Conservation (phyloP, 192 early-diverging fungal species). For the Phlyctochytrium arcticum region DNA sequence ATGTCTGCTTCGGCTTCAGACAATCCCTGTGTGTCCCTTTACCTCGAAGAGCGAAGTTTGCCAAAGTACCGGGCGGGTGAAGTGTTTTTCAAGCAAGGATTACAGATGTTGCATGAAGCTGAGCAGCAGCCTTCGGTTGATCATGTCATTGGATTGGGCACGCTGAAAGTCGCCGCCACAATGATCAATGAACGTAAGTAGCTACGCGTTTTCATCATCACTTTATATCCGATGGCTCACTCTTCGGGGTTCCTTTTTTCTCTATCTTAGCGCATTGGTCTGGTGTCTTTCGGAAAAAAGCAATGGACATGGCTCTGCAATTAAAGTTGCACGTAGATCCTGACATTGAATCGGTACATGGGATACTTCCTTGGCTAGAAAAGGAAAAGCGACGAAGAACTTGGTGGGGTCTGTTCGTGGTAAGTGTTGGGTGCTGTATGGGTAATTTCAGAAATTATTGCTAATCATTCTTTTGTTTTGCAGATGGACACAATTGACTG, state of each 20-base stretch:
- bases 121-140: conserved; percentile 1
- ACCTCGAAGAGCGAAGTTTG: neutral
- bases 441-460: neutral
- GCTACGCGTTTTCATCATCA: neutral
- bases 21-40: conserved; percentile 1
- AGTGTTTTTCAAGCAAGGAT: conserved; percentile 2
- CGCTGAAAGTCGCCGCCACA: conserved; percentile 2
- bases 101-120: neutral
- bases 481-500: conserved; percentile 8
- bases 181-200: neutral
- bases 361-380: conserved; percentile 30
- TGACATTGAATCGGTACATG: conserved; percentile 30
- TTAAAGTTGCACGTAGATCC: conserved; percentile 35
- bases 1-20: conserved; percentile 2
- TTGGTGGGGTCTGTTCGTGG: conserved; percentile 36
- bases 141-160: conserved; percentile 5
- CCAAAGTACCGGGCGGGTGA: conserved; percentile 12
- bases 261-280: neutral
- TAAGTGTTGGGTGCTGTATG: neutral
- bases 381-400: conserved; percentile 35
- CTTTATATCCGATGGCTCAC: neutral
- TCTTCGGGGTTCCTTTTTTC: neutral
- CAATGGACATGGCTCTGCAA: conserved; percentile 32
- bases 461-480: neutral
- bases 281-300: neutral